Percentiles rank a stretch among this genome's conserved stretches.
Evolutionary conservation across 1,284 basidiomycete genomes (phyloP).

Genomic region (Ganoderma lucidum): DNA sequence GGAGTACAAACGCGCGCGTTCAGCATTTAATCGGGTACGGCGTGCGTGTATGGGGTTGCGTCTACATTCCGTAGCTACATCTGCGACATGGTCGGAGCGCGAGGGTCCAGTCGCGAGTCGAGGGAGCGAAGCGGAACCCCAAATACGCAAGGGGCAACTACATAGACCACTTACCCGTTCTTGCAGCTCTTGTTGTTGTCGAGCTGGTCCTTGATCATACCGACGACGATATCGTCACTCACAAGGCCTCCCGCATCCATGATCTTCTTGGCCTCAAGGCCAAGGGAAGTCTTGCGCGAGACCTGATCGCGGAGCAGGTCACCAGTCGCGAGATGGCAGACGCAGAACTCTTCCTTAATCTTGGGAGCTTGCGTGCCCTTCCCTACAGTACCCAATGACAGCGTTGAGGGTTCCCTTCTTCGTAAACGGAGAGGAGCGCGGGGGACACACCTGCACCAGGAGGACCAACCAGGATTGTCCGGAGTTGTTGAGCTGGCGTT

Average conservation of each 20-base stretch:
- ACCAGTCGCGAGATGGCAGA: conserved; percentile 98
- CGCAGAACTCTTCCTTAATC: conserved; percentile 92
- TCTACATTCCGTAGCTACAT: not conserved
- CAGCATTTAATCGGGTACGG: conserved; percentile 5
- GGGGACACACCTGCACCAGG: conserved; percentile 88
- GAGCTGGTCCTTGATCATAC: conserved; percentile 97
- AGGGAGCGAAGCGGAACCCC: not conserved
- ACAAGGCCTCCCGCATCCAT: conserved; percentile 97
- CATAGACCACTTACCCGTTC: conserved; percentile 76
- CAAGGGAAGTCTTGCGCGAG: conserved; percentile 85
- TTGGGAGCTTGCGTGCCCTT: conserved; percentile 98
- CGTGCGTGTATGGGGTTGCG: not conserved
- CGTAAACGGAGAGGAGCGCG: not conserved
- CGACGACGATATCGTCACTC: conserved; percentile 96
- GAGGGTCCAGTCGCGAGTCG: not conserved
- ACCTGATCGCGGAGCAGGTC: conserved; percentile 99
- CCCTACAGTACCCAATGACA: conserved; percentile 54
- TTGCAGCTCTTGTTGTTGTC: conserved; percentile 93
- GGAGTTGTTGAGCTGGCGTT: conserved; percentile 81
- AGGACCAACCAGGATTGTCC: conserved; percentile 94
- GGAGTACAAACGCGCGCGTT: conserved; percentile 9
- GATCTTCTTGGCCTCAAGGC: conserved; percentile 95
- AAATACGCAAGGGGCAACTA: not conserved
- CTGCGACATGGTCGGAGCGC: conserved; percentile 14
- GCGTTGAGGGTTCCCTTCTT: conserved; percentile 2